Conservation (phyloP, 1,139 yeast genomes). For the Kurtzmaniella quercitrusa region DNA sequence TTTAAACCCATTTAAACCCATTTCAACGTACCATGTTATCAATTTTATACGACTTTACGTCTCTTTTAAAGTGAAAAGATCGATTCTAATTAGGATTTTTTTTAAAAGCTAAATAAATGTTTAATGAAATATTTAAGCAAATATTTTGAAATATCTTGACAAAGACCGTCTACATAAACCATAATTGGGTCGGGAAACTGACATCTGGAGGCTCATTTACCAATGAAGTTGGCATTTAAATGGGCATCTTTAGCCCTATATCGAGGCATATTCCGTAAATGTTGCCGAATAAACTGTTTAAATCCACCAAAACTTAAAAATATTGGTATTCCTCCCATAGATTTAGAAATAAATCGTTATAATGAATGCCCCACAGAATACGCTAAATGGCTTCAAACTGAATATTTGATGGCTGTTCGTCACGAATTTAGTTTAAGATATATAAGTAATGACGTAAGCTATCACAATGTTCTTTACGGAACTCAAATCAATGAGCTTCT, state of each 20-base stretch:
- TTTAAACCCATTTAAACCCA: too few relatives aligned
- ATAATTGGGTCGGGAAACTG: background rate
- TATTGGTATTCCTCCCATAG: background rate
- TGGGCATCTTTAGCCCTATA: background rate
- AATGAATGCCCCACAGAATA: conserved; percentile 1
- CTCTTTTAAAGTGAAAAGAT: too few relatives aligned
- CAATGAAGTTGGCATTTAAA: background rate
- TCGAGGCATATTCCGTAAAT: background rate
- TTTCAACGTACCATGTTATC: too few relatives aligned
- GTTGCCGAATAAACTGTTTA: background rate
- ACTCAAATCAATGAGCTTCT: background rate
- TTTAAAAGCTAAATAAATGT: too few relatives aligned
- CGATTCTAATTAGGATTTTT: too few relatives aligned
- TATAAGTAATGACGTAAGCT: background rate
- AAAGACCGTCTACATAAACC: too few relatives aligned
- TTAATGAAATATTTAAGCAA: too few relatives aligned
- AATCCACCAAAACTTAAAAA: background rate
- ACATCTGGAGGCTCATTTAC: background rate
- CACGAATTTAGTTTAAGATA: background rate
- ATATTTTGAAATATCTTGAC: too few relatives aligned
- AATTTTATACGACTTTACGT: too few relatives aligned
- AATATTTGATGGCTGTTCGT: background rate
- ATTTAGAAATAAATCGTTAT: conserved; percentile 3
- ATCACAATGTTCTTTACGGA: background rate
- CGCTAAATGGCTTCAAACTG: background rate